Conservation (phyloP, 495 filamentous ascomycete species). For the Aspergillus olivimuriae region DNA sequence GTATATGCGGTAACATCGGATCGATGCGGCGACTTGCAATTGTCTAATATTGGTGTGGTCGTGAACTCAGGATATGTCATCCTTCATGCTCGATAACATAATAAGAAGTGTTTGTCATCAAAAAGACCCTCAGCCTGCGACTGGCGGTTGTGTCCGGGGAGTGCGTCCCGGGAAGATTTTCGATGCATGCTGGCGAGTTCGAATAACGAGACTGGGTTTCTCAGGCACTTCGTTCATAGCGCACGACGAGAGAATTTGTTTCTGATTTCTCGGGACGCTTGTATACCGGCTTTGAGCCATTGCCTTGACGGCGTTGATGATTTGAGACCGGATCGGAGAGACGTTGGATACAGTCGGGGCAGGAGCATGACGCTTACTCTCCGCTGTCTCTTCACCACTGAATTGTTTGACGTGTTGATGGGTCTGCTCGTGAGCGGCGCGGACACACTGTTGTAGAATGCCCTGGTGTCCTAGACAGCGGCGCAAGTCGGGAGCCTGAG, state of each 20-base stretch:
- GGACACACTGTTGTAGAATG: slow-evolving; percentile 10
- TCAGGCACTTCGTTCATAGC: too few relatives aligned
- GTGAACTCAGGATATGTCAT: too few relatives aligned
- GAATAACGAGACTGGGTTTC: neutral
- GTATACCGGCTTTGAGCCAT: neutral
- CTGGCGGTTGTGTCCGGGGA: too few relatives aligned
- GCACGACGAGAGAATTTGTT: too few relatives aligned
- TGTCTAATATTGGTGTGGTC: too few relatives aligned
- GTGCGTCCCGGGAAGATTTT: neutral
- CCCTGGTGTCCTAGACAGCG: slow-evolving; percentile 14
- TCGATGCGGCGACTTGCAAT: too few relatives aligned
- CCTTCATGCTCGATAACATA: too few relatives aligned
- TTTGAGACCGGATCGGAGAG: neutral
- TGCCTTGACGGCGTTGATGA: neutral
- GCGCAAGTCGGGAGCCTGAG: slow-evolving; percentile 9
- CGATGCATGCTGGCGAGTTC: neutral
- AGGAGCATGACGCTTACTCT: neutral
- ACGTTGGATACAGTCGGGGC: neutral
- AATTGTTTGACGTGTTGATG: neutral
- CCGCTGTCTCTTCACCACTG: neutral
- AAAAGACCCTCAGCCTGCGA: too few relatives aligned
- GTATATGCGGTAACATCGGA: too few relatives aligned
- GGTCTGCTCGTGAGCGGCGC: slow-evolving; percentile 6
- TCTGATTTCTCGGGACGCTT: neutral
- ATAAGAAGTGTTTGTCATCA: too few relatives aligned